A percentile compares a stretch with the other conserved stretches of the same genome.
Conservation (phyloP, 2,329 filamentous ascomycete genomes). For the Aspergillus fijiensis region DNA sequence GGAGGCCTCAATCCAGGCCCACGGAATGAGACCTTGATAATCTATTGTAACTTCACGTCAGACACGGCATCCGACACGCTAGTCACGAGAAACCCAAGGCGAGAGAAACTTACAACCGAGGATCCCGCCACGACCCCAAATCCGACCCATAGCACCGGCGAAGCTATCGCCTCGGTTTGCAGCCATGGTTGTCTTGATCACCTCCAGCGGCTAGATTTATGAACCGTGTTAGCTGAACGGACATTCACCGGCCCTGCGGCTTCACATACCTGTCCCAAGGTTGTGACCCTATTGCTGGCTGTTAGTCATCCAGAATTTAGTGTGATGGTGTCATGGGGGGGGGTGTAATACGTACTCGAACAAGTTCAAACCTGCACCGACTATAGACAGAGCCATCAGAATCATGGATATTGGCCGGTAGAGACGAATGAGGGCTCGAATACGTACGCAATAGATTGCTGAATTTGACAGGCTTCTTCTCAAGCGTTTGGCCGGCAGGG, state of each 20-base stretch:
- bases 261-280: slow-evolving; percentile 61
- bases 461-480: slow-evolving; percentile 99
- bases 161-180: slow-evolving; percentile 92
- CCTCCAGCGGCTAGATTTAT: slow-evolving; percentile 80
- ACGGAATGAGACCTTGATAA: slow-evolving; percentile 98
- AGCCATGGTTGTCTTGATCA: slow-evolving; percentile 99
- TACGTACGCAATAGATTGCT: slow-evolving; percentile 82
- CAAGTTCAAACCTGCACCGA: slow-evolving; percentile 91
- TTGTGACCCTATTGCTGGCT: slow-evolving; percentile 56
- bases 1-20: slow-evolving; percentile 99
- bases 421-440: not conserved
- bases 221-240: slow-evolving; percentile 52
- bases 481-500: slow-evolving; percentile 60
- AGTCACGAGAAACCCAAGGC: slow-evolving; percentile 13
- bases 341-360: slow-evolving; percentile 67
- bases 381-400: slow-evolving; percentile 36
- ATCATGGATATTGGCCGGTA: slow-evolving; percentile 18
- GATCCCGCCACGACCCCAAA: slow-evolving; percentile 91
- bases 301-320: slow-evolving; percentile 1
- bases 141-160: slow-evolving; percentile 72
- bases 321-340: not conserved
- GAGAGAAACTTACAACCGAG: slow-evolving; percentile 73
- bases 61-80: slow-evolving; percentile 15
- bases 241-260: not conserved
- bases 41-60: slow-evolving; percentile 54